phyloP scores from a whole-genome alignment of 2,329 filamentous ascomycete genomes.

The Aspergillus quadrilineatus region DNA sequence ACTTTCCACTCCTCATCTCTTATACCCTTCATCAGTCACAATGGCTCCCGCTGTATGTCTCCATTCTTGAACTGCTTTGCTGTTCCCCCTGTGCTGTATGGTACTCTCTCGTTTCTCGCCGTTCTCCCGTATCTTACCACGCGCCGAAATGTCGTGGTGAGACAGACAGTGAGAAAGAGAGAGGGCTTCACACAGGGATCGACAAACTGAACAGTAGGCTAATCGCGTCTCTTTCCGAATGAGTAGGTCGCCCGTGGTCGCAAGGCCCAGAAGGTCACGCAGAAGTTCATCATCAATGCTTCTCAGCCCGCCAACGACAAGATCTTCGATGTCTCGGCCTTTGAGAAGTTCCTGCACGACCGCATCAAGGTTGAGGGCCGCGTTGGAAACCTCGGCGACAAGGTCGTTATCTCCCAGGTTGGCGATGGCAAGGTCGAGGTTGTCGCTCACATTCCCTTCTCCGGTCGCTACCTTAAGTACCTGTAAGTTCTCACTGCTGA shows the following conservation, averaged over 20 bases:
- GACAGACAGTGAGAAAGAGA: background rate
- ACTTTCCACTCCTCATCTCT: conserved; percentile 33
- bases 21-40: conserved; percentile 50
- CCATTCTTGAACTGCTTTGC: conserved; percentile 73
- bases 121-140: background rate
- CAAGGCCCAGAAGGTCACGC: conserved; percentile 51
- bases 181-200: conserved; percentile 17
- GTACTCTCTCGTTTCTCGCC: conserved; percentile 21
- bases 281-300: conserved; percentile 96
- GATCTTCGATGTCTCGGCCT: conserved; percentile 98
- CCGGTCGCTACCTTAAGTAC: conserved; percentile 99
- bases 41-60: conserved; percentile 92
- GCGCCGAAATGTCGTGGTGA: conserved; percentile 2
- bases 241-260: conserved; percentile 44
- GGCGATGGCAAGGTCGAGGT: conserved; percentile 98
- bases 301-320: conserved; percentile 98
- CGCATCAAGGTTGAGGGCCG: conserved; percentile 99
- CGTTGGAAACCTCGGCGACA: conserved; percentile 95
- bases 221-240: conserved; percentile 57
- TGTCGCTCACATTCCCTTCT: conserved; percentile 95
- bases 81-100: conserved; percentile 64
- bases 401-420: conserved; percentile 82
- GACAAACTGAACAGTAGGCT: conserved; percentile 82
- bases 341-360: conserved; percentile 99
- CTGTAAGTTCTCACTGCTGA: conserved; percentile 62